Evolutionary conservation across 129 eudicot genomes (phyloP).

Genomic region (Rutidosis leptorrhynchoides): DNA sequence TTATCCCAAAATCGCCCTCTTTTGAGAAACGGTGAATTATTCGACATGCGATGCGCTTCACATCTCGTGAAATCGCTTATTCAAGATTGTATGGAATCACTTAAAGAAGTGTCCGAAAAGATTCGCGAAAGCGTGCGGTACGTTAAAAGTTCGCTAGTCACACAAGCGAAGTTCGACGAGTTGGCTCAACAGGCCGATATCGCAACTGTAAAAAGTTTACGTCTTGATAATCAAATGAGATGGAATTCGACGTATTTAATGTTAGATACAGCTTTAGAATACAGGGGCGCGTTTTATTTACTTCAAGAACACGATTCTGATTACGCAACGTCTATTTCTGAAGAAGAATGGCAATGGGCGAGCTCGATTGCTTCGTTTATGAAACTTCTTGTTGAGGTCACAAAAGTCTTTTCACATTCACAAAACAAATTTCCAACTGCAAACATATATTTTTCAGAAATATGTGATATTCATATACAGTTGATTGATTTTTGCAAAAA

Average conservation of each 20-base stretch:
- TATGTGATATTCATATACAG: constrained; percentile 78
- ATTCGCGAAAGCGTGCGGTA: constrained; percentile 67
- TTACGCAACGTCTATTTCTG: constrained; percentile 49
- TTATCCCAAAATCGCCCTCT: constrained; percentile 69
- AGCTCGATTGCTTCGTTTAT: constrained; percentile 49
- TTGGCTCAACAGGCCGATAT: constrained; percentile 63
- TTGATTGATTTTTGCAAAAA: constrained; percentile 73
- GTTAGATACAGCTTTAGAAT: constrained; percentile 74
- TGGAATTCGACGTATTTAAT: constrained; percentile 78
- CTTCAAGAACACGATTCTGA: constrained; percentile 66
- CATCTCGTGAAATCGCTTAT: constrained; percentile 62
- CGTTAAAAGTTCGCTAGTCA: constrained; percentile 52
- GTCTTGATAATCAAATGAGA: constrained; percentile 54
- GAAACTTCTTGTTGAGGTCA: constrained; percentile 72
- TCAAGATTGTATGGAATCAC: constrained; percentile 61
- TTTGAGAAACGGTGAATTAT: constrained; percentile 64
- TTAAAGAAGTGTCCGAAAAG: constrained; percentile 48
- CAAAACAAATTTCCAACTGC: constrained; percentile 63
- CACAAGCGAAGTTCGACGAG: constrained; percentile 61
- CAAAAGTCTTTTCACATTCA: constrained; percentile 43
- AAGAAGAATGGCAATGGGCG: constrained; percentile 77
- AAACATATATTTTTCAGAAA: constrained; percentile 74
- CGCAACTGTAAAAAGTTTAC: constrained; percentile 39
- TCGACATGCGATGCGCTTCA: constrained; percentile 63
- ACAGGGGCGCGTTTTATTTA: constrained; percentile 56